phyloP scores from a whole-genome alignment of 2,329 filamentous ascomycete genomes.

The Fusarium stilboides region DNA sequence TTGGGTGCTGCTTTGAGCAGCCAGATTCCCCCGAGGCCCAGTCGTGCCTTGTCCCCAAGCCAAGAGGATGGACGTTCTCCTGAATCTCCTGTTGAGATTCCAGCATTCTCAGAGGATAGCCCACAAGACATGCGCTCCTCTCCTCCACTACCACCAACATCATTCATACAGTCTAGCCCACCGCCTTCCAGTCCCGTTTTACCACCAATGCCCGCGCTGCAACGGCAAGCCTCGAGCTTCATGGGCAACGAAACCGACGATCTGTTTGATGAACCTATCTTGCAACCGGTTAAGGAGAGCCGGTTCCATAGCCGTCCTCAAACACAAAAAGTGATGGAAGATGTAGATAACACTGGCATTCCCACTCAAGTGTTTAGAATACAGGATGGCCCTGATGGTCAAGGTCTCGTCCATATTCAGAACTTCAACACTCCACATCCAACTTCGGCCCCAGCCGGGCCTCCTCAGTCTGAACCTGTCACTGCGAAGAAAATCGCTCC shows the following conservation, averaged over 20 bases:
- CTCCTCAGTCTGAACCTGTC: conserved; percentile 39
- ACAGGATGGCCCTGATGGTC: conserved; percentile 54
- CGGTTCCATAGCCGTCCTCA: conserved; percentile 46
- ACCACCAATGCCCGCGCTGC: conserved; percentile 73
- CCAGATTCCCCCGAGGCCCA: conserved; percentile 56
- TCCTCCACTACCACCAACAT: conserved; percentile 81
- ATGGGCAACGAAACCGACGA: conserved; percentile 85
- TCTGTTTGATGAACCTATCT: conserved; percentile 74
- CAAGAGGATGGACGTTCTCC: conserved; percentile 69
- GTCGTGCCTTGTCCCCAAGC: conserved; percentile 59
- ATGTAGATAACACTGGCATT: conserved; percentile 55
- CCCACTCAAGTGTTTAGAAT: conserved; percentile 63
- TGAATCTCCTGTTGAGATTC: conserved; percentile 68
- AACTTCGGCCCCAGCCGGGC: conserved; percentile 41
- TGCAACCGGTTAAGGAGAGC: conserved; percentile 58
- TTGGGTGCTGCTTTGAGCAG: conserved; percentile 64
- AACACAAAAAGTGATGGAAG: conserved; percentile 47
- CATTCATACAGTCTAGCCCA: conserved; percentile 71
- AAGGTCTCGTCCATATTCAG: conserved; percentile 56
- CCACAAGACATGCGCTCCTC: conserved; percentile 90
- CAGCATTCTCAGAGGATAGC: conserved; percentile 73
- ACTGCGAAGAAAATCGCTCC: conserved; percentile 37
- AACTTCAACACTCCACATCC: conserved; percentile 53
- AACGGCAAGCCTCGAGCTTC: conserved; percentile 83
- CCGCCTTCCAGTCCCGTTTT: conserved; percentile 86